Evolutionary conservation across 2,329 filamentous ascomycete species (phyloP).

Genomic region (Leptographium wingfieldii): DNA sequence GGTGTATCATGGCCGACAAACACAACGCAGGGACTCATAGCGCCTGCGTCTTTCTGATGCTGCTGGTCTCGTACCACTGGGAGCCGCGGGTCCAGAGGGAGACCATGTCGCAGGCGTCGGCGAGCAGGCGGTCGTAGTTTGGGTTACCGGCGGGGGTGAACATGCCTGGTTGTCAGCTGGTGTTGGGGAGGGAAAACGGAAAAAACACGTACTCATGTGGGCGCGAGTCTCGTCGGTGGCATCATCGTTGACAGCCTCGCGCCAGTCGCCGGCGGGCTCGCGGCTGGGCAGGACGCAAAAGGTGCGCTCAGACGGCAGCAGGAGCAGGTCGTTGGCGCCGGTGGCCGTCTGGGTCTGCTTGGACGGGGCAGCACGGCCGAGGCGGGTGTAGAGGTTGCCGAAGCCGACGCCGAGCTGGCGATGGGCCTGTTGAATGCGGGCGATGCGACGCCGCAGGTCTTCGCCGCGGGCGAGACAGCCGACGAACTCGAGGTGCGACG

Average conservation of each 20-base stretch:
- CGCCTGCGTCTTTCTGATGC: not conserved
- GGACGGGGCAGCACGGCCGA: conserved; percentile 46
- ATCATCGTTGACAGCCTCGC: conserved; percentile 62
- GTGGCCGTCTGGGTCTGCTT: not conserved
- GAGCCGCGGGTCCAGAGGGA: conserved; percentile 50
- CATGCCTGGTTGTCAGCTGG: conserved; percentile 39
- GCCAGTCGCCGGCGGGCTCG: conserved; percentile 38
- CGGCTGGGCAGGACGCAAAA: conserved; percentile 73
- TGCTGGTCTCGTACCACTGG: conserved; percentile 52
- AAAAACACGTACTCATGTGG: conserved; percentile 48
- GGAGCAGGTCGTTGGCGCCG: conserved; percentile 15
- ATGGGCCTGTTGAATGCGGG: conserved; percentile 52
- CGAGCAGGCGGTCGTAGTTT: conserved; percentile 54
- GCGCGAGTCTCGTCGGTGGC: conserved; percentile 68
- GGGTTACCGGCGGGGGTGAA: conserved; percentile 62
- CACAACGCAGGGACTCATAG: not conserved
- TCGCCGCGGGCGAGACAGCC: conserved; percentile 76
- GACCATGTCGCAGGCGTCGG: conserved; percentile 52
- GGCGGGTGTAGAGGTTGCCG: conserved; percentile 73
- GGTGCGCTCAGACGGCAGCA: conserved; percentile 61
- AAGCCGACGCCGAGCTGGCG: conserved; percentile 60
- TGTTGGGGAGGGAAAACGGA: not conserved
- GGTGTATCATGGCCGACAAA: not conserved
- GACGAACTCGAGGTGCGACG: conserved; percentile 87
- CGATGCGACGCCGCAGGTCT: conserved; percentile 64